phyloP scores from a whole-genome alignment of 441 rosid genomes.

The Populus hybrid region DNA sequence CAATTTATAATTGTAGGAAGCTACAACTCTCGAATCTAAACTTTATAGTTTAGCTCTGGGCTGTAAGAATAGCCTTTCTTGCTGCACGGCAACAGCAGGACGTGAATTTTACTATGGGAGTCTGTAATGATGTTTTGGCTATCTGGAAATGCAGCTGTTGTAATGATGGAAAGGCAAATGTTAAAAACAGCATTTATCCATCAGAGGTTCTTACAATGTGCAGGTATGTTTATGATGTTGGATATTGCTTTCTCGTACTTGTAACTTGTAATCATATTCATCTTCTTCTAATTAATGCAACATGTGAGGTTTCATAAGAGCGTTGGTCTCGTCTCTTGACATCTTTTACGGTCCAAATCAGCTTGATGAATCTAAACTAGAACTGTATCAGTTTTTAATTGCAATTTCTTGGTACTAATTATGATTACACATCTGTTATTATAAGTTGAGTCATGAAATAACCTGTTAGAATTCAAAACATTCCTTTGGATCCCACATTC shows the following conservation, averaged over 20 bases:
- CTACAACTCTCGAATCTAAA: neutral
- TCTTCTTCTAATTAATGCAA: neutral
- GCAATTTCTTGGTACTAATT: neutral
- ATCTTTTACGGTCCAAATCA: neutral
- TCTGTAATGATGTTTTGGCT: neutral
- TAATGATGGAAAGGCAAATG: neutral
- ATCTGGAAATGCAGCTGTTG: neutral
- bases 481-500: neutral
- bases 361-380: neutral
- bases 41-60: neutral
- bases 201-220: neutral
- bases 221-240: neutral
- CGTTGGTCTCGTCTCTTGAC: neutral
- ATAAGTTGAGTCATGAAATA: neutral
- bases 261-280: neutral
- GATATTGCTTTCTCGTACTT: neutral
- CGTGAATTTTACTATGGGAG: neutral
- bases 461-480: neutral
- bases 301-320: neutral
- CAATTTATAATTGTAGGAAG: neutral
- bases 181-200: neutral
- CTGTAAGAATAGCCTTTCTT: neutral
- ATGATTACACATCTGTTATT: neutral
- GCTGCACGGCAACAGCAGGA: neutral
- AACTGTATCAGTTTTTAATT: neutral